These are phyloP conservation scores for Aurifilum marmelostoma DNA, from an alignment of 2,329 filamentous ascomycete species.

Conservation along the genomic window DNA sequence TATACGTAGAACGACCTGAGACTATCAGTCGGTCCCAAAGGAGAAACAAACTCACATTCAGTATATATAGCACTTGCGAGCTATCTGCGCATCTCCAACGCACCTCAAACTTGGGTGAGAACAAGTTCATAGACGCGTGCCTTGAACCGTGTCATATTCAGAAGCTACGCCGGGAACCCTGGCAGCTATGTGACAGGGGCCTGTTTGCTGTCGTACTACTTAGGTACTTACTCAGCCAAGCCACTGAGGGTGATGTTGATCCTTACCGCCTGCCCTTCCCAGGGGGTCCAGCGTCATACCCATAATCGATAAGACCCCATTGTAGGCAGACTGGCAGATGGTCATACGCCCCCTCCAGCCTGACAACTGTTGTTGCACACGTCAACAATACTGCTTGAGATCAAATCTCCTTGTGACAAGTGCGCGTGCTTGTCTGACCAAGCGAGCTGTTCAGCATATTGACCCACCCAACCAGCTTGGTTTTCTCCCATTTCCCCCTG, in stretches of 20 bases:
- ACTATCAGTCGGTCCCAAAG: no score
- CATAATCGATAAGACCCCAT: background rate
- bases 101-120: background rate
- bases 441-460: background rate
- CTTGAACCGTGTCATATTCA: constrained; percentile 6
- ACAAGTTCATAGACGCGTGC: background rate
- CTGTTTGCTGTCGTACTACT: background rate
- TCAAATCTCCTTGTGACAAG: constrained; percentile 10
- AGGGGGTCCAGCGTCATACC: constrained; percentile 5
- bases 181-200: background rate
- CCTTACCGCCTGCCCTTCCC: constrained; percentile 16
- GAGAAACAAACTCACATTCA: background rate
- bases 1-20: background rate
- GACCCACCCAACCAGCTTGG: background rate
- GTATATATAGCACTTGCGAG: background rate
- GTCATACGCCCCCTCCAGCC: constrained; percentile 11
- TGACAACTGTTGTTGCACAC: constrained; percentile 4
- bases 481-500: background rate
- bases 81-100: background rate
- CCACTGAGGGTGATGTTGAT: background rate
- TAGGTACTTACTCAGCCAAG: background rate
- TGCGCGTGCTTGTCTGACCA: constrained; percentile 4
- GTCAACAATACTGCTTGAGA: background rate
- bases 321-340: constrained; percentile 15
- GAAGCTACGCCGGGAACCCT: background rate